Evolutionary conservation across 805 yeast species (phyloP), one percentile per base, ranked within the genome.

Genomic region (Saturnispora saitoi): DNA sequence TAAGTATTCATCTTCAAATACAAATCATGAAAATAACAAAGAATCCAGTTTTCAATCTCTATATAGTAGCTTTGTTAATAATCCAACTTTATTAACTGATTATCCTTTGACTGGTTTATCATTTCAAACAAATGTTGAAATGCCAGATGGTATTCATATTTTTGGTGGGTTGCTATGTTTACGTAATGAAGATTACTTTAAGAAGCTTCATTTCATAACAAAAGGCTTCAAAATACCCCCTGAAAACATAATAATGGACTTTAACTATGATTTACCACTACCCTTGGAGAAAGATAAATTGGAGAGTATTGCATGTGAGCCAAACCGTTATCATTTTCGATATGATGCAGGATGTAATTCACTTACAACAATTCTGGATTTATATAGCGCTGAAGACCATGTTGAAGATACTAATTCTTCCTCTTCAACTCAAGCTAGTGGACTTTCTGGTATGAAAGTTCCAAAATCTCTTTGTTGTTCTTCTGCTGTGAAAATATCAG

Each of bases 401-500:
- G 15, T n/a, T 24, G 31, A 19, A 3, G 45, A 17, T 4, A 17
- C 2, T 19, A 19, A 12, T 6, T 42, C 45, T 7, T 15, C 43
- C 14, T 28, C 43, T 26, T 45, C 42, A 12, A 29, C 12, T 20
- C 29, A 34, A 12, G 29, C 14, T 9, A 30, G 36, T 29, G 49
- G 47, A 9, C 20, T 22, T 22, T 17, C 49, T 17, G 45, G 37
- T 9, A 2, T 59, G 56, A 64, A 12, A 19, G 36, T 34, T 4
- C 88, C 89, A 0, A 74, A 76, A 3, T 73, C 81, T 3, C 56
- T 82, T 17, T 58, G 76, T 40, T 72, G 78, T 48, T 65, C 78
- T 60, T 57, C 70, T 5, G 70, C 76, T 15, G 68, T 77, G 8
- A 69, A 65, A 48, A 65, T 84, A 4, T 75, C 85, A 4, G 68